phyloP scores from a whole-genome alignment of 2,329 filamentous ascomycete genomes.

The Tolypocladium paradoxum region DNA sequence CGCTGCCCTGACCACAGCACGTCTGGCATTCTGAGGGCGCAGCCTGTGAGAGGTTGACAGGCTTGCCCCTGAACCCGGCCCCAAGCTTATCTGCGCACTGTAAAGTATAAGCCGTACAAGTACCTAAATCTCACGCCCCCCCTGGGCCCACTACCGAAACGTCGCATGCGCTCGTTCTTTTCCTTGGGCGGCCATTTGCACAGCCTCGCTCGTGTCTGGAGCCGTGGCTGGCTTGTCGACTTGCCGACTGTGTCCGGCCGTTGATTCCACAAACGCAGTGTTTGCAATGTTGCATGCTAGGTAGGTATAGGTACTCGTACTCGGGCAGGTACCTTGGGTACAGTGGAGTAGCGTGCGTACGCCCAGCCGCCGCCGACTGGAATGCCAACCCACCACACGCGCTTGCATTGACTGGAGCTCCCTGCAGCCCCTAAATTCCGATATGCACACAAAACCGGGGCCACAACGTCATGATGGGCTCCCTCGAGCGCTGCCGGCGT shows the following conservation, averaged over 20 bases:
- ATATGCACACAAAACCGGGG: neutral
- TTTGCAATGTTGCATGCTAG: neutral
- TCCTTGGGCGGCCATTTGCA: too few relatives aligned
- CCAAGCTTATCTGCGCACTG: neutral
- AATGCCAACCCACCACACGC: neutral
- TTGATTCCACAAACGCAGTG: neutral
- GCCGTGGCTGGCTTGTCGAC: neutral
- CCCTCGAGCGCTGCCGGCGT: neutral
- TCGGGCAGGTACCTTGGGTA: too few relatives aligned
- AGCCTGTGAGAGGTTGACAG: neutral
- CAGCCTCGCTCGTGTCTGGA: neutral
- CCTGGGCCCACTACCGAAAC: neutral
- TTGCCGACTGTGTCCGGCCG: too few relatives aligned
- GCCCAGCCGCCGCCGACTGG: neutral
- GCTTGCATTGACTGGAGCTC: neutral
- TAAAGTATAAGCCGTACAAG: too few relatives aligned
- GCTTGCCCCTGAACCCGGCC: neutral
- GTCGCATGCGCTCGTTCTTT: neutral
- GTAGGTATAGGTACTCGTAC: too few relatives aligned
- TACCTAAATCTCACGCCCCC: neutral
- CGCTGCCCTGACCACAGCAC: too few relatives aligned
- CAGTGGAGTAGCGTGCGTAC: too few relatives aligned
- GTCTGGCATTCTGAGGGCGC: too few relatives aligned
- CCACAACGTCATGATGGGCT: neutral
- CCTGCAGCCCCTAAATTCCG: neutral